Base-by-base conservation (phyloP, 2,329 filamentous ascomycete species). In the Penicillium polonicum region DNA sequence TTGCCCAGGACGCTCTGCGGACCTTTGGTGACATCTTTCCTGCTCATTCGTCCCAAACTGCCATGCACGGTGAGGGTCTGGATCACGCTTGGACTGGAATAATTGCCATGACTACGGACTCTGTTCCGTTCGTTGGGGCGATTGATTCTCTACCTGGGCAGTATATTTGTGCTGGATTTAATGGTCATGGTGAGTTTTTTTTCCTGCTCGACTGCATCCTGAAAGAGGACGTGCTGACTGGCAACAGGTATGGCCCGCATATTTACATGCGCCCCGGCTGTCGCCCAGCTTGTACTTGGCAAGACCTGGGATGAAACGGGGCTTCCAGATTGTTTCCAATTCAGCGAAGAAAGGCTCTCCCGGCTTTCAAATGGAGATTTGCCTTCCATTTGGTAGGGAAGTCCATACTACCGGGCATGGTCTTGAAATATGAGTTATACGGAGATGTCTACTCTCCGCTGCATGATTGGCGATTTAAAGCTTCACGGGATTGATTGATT, bases 91-190 rank as follows among this genome's bases (percentile, higher is more conserved):
- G 79, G 79, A 78, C 75, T 1, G 79, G 79, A 0, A 78, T 82
- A 58, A 75, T 81, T 36, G 79, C 70, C 13, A 77, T 80, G 77
- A 81, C 78, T 41, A 67, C 72, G 0, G 78, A 82, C 63, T 77
- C 71, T 12, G 76, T 80, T 13, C 79, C 80, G 0, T 76, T 80
- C 57, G 69, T 82, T n/a, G 79, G 79, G 1, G 64, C 66, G 1
- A 65, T 82, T 5, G 69, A 76, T 10, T 70, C 69, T 0, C 58
- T 75, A 8, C 71, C 74, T 10, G 79, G 79, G 4, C 79, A 82
- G 52, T 82, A 72, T 65, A 72, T 82, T 9, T 80, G 78, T 61
- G 79, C 78, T n/a, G 79, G 79, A 0, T 80, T 81, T 58, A 80
- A 81, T 61, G 79, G 78, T 0, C 78, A 81, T 64, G 78, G 78